A percentile compares a stretch with the other conserved stretches of the same genome.
Conservation (phyloP, 1,284 basidiomycete genomes). For the Ceratobasidium theobromae region DNA sequence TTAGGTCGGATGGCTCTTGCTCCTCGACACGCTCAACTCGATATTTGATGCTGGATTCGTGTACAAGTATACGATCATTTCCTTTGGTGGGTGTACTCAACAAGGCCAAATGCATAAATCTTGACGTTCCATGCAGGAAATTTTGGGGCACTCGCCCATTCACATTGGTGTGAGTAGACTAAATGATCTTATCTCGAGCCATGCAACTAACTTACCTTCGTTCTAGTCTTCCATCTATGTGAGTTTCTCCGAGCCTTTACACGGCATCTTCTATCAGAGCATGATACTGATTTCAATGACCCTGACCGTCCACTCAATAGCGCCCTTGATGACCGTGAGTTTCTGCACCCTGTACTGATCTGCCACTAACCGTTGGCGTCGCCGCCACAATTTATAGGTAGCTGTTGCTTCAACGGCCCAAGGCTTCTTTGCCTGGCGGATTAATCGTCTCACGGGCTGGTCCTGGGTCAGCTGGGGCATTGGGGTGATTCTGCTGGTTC, state of each 20-base stretch:
- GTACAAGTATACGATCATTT: constrained; percentile 12
- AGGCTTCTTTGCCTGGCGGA: constrained; percentile 33
- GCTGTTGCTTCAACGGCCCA: constrained; percentile 21
- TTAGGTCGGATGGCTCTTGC: constrained; percentile 7
- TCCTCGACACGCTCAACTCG: constrained; percentile 19
- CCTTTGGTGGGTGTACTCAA: constrained; percentile 7
- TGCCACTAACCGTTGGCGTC: neutral
- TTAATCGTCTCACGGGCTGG: constrained; percentile 5
- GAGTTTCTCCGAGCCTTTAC: no score
- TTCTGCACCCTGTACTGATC: neutral
- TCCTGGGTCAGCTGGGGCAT: constrained; percentile 21
- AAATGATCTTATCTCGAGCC: neutral
- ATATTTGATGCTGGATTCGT: constrained; percentile 18
- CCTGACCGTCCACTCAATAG: neutral
- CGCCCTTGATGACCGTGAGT: constrained; percentile 14
- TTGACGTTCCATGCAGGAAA: constrained; percentile 1
- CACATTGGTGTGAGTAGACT: constrained; percentile 23
- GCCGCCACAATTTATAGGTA: neutral
- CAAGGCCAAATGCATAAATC: neutral
- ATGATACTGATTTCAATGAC: no score
- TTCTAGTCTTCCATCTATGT: constrained; percentile 19
- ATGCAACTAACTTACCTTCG: neutral
- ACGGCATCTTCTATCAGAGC: no score
- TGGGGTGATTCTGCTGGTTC: neutral
- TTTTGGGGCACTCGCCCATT: neutral